phyloP scores from a whole-genome alignment of 106 monocot genomes.

The Vanilla planifolia region DNA sequence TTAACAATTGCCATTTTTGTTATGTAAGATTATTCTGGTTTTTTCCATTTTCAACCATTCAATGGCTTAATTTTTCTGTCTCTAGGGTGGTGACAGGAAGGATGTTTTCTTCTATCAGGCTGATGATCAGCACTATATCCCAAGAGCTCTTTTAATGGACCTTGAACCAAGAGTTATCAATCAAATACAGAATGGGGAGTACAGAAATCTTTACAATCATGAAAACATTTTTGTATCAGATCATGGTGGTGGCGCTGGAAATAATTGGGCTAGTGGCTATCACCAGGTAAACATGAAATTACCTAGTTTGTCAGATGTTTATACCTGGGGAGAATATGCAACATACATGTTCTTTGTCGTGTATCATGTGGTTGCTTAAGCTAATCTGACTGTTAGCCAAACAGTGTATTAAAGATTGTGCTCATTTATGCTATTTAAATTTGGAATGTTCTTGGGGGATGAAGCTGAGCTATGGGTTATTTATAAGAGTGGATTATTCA shows the following conservation, averaged over 20 bases:
- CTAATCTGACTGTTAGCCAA: no score
- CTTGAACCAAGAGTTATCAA: conserved; percentile 98
- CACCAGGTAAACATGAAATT: conserved; percentile 59
- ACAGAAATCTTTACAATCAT: conserved; percentile 97
- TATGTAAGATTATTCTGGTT: neutral
- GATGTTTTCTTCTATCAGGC: conserved; percentile 99
- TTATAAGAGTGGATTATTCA: no score
- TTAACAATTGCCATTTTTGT: neutral
- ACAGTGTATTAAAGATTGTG: no score
- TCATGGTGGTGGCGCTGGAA: conserved; percentile 98
- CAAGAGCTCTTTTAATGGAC: conserved; percentile 91
- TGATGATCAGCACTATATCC: conserved; percentile 99
- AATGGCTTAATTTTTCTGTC: neutral
- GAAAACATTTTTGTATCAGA: conserved; percentile 92
- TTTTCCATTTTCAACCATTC: conserved; percentile 1
- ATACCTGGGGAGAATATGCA: neutral
- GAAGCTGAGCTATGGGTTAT: no score
- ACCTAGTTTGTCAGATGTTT: neutral
- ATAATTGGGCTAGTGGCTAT: conserved; percentile 99
- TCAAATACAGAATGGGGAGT: conserved; percentile 92
- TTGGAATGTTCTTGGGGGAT: no score
- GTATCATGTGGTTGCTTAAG: no score
- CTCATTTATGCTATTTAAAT: no score
- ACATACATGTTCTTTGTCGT: neutral
- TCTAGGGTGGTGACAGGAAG: conserved; percentile 94